Evolutionary conservation across 495 filamentous ascomycete species (phyloP).

Genomic region (Podospora tetraspora): DNA sequence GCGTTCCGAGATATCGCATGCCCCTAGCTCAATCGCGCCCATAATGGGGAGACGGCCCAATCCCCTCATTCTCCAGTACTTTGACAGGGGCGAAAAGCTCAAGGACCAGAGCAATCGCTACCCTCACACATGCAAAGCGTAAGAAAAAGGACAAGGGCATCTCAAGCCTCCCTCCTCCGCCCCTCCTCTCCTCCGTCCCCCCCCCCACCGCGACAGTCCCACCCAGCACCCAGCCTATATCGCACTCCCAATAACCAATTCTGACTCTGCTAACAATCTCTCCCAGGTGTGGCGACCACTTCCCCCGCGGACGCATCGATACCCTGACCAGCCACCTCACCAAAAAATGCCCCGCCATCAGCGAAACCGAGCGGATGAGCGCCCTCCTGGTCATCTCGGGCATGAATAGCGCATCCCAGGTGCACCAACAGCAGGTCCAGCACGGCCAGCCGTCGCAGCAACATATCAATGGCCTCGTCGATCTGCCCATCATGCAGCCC

Average conservation of each 20-base stretch:
- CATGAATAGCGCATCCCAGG: slow-evolving; percentile 30
- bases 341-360: slow-evolving; percentile 74
- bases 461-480: slow-evolving; percentile 35
- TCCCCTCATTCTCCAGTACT: slow-evolving; percentile 75
- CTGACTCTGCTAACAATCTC: slow-evolving; percentile 4
- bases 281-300: slow-evolving; percentile 65
- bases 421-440: slow-evolving; percentile 24
- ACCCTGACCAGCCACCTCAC: slow-evolving; percentile 70
- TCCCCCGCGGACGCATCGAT: slow-evolving; percentile 79
- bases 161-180: background rate
- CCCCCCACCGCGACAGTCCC: background rate
- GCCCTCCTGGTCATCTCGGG: slow-evolving; percentile 30
- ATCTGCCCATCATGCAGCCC: slow-evolving; percentile 29
- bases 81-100: slow-evolving; percentile 74
- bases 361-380: slow-evolving; percentile 29
- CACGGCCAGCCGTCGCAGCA: slow-evolving; percentile 19
- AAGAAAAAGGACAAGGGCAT: background rate
- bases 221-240: background rate
- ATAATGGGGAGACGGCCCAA: slow-evolving; percentile 78
- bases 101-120: slow-evolving; percentile 83
- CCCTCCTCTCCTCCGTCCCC: background rate
- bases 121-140: slow-evolving; percentile 74
- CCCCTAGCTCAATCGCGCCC: slow-evolving; percentile 11
- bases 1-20: slow-evolving; percentile 17
- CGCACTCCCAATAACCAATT: background rate